phyloP scores from a whole-genome alignment of 305 asterid genomes.

The Withania somnifera region DNA sequence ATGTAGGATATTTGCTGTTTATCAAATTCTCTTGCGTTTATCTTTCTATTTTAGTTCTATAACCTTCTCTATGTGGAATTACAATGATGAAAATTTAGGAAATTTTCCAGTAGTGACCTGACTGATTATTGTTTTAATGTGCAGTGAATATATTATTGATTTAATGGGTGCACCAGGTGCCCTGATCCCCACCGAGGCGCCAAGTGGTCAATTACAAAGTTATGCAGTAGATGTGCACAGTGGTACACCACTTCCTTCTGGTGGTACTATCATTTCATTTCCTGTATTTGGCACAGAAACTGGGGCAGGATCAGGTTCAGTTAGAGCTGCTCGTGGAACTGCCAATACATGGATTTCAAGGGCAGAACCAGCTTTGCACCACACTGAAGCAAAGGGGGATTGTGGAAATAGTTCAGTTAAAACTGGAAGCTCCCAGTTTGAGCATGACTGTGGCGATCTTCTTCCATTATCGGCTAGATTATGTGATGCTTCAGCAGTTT shows the following conservation, averaged over 20 bases:
- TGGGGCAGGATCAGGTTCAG: constrained; percentile 17
- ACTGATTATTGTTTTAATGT: constrained; percentile 1
- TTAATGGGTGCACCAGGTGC: constrained; percentile 99
- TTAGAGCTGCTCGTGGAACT: constrained; percentile 20
- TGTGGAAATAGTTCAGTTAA: constrained; percentile 15
- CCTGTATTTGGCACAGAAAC: constrained; percentile 22
- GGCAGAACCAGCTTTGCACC: constrained; percentile 25
- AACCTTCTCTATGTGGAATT: background rate
- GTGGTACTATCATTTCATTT: constrained; percentile 12
- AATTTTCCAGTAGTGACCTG: background rate
- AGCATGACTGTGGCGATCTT: constrained; percentile 26
- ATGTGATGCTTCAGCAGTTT: constrained; percentile 19
- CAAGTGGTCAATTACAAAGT: constrained; percentile 53
- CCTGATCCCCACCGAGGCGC: constrained; percentile 82
- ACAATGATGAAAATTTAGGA: background rate
- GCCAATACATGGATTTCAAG: constrained; percentile 16
- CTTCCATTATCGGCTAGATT: constrained; percentile 20
- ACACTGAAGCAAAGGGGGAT: constrained; percentile 19
- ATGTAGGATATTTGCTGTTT: background rate
- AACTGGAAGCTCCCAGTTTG: constrained; percentile 24
- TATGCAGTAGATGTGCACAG: constrained; percentile 49
- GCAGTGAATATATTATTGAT: constrained; percentile 96
- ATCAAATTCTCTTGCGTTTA: background rate
- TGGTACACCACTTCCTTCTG: constrained; percentile 25
- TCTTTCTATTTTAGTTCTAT: background rate